Conservation (phyloP, 495 filamentous ascomycete genomes). For the Aspergillus baeticus region DNA sequence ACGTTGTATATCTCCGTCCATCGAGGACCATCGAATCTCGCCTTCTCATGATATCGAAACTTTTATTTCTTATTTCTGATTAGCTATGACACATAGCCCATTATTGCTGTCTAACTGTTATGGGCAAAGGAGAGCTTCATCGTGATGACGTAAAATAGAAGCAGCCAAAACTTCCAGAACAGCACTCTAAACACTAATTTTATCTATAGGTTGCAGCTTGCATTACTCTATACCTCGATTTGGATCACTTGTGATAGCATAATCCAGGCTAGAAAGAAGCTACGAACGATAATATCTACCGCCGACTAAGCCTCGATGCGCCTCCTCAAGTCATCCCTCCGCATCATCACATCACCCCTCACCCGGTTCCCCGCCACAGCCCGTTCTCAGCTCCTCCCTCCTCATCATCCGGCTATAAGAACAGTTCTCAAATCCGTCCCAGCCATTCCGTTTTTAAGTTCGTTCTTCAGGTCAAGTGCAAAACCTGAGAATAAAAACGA, state of each 20-base stretch:
- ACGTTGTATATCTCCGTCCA: too few relatives aligned
- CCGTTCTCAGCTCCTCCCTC: conserved; percentile 21
- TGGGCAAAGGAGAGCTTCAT: neutral
- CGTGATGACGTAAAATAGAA: conserved; percentile 11
- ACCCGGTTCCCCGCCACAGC: conserved; percentile 21
- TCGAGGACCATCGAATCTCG: too few relatives aligned
- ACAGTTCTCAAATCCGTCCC: conserved; percentile 59
- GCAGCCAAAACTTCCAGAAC: neutral
- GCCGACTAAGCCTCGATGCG: conserved; percentile 49
- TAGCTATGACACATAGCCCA: too few relatives aligned
- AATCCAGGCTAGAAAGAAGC: neutral
- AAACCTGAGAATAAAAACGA: conserved; percentile 41
- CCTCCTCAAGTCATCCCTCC: conserved; percentile 50
- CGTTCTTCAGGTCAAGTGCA: conserved; percentile 67
- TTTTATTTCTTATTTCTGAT: too few relatives aligned
- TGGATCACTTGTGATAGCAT: neutral
- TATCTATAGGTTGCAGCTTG: too few relatives aligned
- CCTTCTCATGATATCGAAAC: too few relatives aligned
- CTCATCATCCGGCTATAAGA: conserved; percentile 30
- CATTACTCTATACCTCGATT: too few relatives aligned
- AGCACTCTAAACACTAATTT: neutral
- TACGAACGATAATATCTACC: neutral
- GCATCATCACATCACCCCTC: conserved; percentile 41
- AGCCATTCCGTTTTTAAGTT: conserved; percentile 71
- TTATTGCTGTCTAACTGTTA: too few relatives aligned